Evolutionary conservation across 1,284 basidiomycete genomes (phyloP).

Genomic region (Spongispora temasekensis): DNA sequence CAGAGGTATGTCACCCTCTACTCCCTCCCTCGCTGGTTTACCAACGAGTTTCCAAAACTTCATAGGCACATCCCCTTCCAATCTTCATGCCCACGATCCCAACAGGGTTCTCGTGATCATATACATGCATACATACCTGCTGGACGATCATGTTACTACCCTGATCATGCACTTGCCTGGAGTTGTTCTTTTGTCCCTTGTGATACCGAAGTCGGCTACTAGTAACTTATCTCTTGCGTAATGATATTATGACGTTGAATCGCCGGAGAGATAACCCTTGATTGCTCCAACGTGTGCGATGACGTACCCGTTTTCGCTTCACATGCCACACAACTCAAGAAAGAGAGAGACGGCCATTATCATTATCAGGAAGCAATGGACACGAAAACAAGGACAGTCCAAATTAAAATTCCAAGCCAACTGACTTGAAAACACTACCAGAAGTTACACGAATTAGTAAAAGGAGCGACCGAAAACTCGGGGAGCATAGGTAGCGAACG

Average conservation of each 20-base stretch:
- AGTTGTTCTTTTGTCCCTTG: neutral
- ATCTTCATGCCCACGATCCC: constrained; percentile 56
- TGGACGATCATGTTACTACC: constrained; percentile 1
- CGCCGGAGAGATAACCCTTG: too few species aligned
- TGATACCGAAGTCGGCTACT: too few species aligned
- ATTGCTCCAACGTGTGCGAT: too few species aligned
- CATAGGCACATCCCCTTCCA: constrained; percentile 67
- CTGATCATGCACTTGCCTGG: neutral
- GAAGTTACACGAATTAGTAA: constrained; percentile 19
- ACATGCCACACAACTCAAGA: too few species aligned
- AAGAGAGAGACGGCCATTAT: too few species aligned
- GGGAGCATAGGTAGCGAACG: constrained; percentile 10
- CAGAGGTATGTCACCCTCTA: constrained; percentile 59
- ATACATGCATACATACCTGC: too few species aligned
- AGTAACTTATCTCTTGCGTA: too few species aligned
- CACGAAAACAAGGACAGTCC: constrained; percentile 4
- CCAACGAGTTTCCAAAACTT: neutral
- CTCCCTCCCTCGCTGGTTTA: constrained; percentile 40
- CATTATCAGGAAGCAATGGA: neutral
- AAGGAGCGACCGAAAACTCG: neutral
- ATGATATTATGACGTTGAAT: too few species aligned
- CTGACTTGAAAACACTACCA: constrained; percentile 6
- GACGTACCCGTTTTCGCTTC: too few species aligned
- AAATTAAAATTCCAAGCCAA: constrained; percentile 13
- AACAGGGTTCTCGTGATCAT: constrained; percentile 56